These are phyloP conservation scores for Fusarium temperatum DNA, from an alignment of 2,329 filamentous ascomycete genomes.

Conservation along the genomic window DNA sequence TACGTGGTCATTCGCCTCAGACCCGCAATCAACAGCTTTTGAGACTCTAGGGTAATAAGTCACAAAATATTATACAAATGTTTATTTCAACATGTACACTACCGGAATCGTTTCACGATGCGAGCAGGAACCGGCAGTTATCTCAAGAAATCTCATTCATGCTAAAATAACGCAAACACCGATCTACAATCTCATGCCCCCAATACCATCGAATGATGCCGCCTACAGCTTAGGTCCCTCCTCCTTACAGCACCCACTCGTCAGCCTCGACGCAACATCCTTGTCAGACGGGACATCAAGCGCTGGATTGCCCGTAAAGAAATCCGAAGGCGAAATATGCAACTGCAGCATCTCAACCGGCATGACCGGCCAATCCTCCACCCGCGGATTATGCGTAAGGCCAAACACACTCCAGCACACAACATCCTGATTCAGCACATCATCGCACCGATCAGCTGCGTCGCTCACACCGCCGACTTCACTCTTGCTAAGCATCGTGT, in stretches of 20 bases:
- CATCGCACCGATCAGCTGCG: slow-evolving; percentile 4
- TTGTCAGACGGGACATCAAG: slow-evolving; percentile 12
- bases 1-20: neutral
- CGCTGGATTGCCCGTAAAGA: slow-evolving; percentile 2
- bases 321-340: slow-evolving; percentile 8
- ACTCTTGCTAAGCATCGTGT: slow-evolving; percentile 44
- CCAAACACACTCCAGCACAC: slow-evolving; percentile 17
- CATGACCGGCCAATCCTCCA: slow-evolving; percentile 14
- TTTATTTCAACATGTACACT: no score
- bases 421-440: slow-evolving; percentile 15
- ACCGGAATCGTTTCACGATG: no score
- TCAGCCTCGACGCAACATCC: slow-evolving; percentile 9
- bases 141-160: neutral
- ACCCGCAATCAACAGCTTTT: no score
- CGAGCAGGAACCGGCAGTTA: rapidly evolving
- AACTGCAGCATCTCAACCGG: slow-evolving; percentile 14
- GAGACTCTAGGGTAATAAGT: no score
- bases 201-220: no score
- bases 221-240: neutral
- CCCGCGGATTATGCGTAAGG: slow-evolving; percentile 1
- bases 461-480: slow-evolving; percentile 5
- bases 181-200: neutral
- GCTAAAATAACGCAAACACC: neutral
- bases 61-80: no score
- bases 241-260: slow-evolving; percentile 1